Evolutionary conservation across 352 stramenopile genomes (phyloP).

Genomic region (Elongisporangium undulatum): DNA sequence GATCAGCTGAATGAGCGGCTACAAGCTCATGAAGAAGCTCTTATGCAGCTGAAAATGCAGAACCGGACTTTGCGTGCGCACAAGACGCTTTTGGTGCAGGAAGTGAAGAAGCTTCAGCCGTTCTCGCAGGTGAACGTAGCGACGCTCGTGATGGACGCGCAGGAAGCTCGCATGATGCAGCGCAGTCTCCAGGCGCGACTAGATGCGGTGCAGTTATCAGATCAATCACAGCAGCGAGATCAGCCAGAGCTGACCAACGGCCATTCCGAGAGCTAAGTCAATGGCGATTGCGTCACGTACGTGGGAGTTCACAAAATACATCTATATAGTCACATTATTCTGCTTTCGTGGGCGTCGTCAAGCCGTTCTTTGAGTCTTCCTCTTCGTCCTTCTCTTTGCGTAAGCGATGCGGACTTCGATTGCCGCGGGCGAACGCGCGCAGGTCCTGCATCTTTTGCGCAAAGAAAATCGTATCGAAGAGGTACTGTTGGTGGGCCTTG

Average conservation of each 20-base stretch:
- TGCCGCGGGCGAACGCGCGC: conserved; percentile 23
- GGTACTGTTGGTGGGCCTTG: conserved; percentile 47
- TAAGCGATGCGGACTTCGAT: conserved; percentile 3
- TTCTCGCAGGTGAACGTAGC: conserved; percentile 64
- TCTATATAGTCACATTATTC: not conserved
- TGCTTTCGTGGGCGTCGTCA: not conserved
- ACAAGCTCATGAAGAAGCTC: conserved; percentile 3
- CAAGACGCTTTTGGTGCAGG: conserved; percentile 56
- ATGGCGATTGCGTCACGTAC: not conserved
- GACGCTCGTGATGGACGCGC: conserved; percentile 56
- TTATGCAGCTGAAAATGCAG: conserved; percentile 18
- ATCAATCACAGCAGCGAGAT: not conserved
- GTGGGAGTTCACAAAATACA: not conserved
- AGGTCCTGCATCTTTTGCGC: conserved; percentile 45
- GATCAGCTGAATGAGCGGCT: conserved; percentile 6
- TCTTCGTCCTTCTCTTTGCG: not conserved
- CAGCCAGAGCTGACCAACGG: not conserved
- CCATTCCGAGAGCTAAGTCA: not conserved
- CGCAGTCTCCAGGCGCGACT: conserved; percentile 52
- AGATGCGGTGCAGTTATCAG: conserved; percentile 9
- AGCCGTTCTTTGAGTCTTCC: not conserved
- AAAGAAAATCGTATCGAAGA: conserved; percentile 65
- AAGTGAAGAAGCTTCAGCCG: conserved; percentile 66
- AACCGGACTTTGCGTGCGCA: conserved; percentile 40
- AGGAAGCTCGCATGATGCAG: conserved; percentile 74